phyloP scores from a whole-genome alignment of 163 green algal species.

The Chlorella variabilis region DNA sequence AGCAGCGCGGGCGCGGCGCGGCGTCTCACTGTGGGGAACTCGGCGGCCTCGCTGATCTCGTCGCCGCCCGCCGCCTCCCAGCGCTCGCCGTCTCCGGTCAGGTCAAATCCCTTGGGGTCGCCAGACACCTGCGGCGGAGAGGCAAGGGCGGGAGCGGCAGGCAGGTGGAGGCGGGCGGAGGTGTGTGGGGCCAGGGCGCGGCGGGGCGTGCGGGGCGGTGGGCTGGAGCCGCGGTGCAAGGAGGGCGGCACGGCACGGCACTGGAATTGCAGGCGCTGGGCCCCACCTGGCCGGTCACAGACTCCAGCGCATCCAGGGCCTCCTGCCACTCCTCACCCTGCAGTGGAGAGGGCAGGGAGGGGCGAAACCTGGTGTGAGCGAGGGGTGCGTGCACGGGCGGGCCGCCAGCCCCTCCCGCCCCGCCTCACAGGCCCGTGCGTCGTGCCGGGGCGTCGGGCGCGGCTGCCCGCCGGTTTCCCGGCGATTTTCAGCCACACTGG shows the following conservation, averaged over 20 bases:
- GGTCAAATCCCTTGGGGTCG: conserved; percentile 31
- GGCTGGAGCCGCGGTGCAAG: no score
- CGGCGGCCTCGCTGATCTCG: conserved; percentile 30
- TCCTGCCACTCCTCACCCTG: conserved; percentile 40
- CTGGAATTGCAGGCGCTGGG: no score
- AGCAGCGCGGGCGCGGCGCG: no score
- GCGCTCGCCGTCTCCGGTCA: conserved; percentile 27
- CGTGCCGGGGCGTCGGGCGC: no score
- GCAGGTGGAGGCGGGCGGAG: no score
- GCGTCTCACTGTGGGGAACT: conserved; percentile 34
- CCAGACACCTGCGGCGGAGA: conserved; percentile 5
- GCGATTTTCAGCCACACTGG: background rate
- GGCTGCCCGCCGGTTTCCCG: background rate
- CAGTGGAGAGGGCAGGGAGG: background rate
- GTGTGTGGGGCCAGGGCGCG: background rate
- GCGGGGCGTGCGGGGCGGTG: no score
- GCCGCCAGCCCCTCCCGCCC: background rate
- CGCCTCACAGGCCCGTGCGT: no score
- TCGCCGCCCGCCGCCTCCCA: conserved; percentile 33
- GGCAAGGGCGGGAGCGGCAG: background rate
- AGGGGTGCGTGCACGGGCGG: background rate
- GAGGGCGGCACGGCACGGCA: no score
- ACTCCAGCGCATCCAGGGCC: conserved; percentile 30
- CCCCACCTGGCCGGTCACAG: conserved; percentile 31
- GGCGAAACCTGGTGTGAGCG: background rate